Evolutionary conservation across 176 grass and related monocot genomes (phyloP).

Genomic region (Tillandsia leiboldiana): DNA sequence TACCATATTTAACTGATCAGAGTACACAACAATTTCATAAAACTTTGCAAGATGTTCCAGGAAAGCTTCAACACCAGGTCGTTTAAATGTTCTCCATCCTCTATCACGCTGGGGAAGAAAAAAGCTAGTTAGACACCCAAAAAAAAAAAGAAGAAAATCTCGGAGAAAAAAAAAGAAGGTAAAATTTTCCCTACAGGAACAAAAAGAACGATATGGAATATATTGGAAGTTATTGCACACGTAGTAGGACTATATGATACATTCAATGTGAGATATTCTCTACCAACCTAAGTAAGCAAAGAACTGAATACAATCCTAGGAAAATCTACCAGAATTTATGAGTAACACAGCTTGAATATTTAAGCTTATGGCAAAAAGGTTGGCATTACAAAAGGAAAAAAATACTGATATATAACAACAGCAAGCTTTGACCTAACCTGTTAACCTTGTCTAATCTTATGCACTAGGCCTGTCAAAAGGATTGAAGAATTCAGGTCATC

Average conservation of each 20-base stretch:
- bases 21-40: constrained; percentile 93
- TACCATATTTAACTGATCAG: constrained; percentile 81
- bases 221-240: background rate
- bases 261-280: background rate
- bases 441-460: too few relatives aligned
- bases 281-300: background rate
- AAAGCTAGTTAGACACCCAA: constrained; percentile 11
- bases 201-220: background rate
- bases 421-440: too few relatives aligned
- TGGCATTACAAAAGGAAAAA: too few relatives aligned
- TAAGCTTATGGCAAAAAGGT: background rate
- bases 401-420: too few relatives aligned
- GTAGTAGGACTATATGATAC: background rate
- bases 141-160: constrained; percentile 6
- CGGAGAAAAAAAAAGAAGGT: constrained; percentile 1
- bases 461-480: too few relatives aligned
- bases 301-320: background rate
- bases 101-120: constrained; percentile 55
- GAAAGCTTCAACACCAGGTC: constrained; percentile 92
- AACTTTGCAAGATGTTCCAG: constrained; percentile 53
- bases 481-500: too few relatives aligned
- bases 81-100: constrained; percentile 97
- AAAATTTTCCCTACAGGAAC: background rate
- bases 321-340: background rate
- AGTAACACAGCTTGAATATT: background rate